These are phyloP conservation scores for Cymodocea nodosa DNA, from an alignment of 116 monocot species.

Conservation along the genomic window DNA sequence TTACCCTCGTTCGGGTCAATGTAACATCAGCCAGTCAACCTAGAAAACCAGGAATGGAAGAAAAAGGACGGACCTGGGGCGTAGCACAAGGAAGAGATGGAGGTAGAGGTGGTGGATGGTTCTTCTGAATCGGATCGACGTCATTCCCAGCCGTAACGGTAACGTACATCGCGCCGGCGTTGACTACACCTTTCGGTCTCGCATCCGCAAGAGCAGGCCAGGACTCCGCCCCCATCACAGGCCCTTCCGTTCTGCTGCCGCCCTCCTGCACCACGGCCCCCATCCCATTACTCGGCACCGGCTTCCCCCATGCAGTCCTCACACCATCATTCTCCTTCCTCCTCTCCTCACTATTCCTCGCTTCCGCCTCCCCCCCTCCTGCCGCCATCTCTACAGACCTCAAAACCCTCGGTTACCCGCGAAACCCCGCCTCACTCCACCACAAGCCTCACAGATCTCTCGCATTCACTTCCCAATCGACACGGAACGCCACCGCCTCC, in stretches of 20 bases:
- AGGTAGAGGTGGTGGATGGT: constrained; percentile 6
- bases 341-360: constrained; percentile 1
- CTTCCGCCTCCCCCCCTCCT: too few relatives aligned
- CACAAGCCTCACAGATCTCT: neutral
- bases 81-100: constrained; percentile 6
- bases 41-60: neutral
- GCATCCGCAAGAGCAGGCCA: constrained; percentile 36
- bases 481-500: neutral
- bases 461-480: neutral
- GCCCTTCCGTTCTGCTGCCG: constrained; percentile 5
- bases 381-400: neutral
- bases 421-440: neutral
- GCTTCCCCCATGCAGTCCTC: constrained; percentile 20
- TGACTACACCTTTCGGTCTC: constrained; percentile 1
- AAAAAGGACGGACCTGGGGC: constrained; percentile 21
- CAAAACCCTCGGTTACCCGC: neutral
- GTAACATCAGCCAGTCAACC: too few relatives aligned
- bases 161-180: constrained; percentile 6
- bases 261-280: neutral
- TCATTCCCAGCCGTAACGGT: constrained; percentile 5
- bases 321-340: constrained; percentile 7
- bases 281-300: neutral
- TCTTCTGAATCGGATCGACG: constrained; percentile 8
- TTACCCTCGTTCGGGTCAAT: too few relatives aligned
- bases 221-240: constrained; percentile 32